A percentile compares a stretch with the other conserved stretches of the same genome.
Conservation (phyloP, 257 asterid species). For the Gentiana dahurica region DNA sequence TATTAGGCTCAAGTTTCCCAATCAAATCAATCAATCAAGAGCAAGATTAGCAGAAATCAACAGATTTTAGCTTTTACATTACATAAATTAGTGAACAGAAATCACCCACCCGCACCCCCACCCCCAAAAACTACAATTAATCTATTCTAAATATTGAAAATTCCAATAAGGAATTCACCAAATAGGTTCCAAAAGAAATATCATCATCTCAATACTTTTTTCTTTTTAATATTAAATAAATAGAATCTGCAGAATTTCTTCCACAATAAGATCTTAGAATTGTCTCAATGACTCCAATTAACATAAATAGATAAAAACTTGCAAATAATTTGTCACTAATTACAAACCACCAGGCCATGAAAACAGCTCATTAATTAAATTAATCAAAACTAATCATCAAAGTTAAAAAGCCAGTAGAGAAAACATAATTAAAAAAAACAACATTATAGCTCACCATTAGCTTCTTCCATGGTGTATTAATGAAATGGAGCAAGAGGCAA, state of each 20-base stretch:
- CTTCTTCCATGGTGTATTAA: slow-evolving; percentile 22
- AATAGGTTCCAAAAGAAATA: not conserved
- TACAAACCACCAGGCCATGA: not conserved
- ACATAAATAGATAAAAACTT: not conserved
- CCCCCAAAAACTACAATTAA: not conserved
- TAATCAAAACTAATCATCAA: not conserved
- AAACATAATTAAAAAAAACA: not conserved
- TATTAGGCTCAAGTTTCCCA: too few species aligned
- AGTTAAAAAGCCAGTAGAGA: not conserved
- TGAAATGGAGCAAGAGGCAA: not conserved
- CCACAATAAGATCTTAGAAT: not conserved
- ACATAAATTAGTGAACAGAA: not conserved
- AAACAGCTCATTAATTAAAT: not conserved
- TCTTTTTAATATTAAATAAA: too few species aligned
- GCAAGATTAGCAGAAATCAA: too few species aligned
- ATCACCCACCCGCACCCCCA: not conserved
- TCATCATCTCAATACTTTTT: not conserved
- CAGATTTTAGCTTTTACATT: not conserved
- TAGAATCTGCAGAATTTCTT: too few species aligned
- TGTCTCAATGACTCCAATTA: not conserved
- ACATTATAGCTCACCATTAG: slow-evolving; percentile 18
- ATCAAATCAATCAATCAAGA: too few species aligned
- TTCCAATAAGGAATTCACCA: not conserved
- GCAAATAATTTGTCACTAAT: not conserved
- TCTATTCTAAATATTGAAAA: not conserved